Conservation (phyloP, 1,284 basidiomycete species). For the Fomitopsis betulina region DNA sequence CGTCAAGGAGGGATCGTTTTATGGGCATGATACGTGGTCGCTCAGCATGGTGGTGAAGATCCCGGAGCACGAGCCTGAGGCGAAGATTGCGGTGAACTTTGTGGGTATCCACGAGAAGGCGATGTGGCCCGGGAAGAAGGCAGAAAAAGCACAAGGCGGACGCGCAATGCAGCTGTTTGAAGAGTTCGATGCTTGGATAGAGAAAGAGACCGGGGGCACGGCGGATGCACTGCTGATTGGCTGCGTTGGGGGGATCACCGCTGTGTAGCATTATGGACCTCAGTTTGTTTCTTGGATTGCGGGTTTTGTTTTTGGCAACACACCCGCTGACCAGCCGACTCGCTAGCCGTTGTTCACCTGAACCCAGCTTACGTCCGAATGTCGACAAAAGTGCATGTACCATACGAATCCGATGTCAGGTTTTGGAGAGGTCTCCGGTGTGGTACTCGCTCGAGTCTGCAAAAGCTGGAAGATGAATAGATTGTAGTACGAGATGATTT, state of each 20-base stretch:
- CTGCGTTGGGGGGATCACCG: conserved; percentile 57
- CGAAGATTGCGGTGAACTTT: conserved; percentile 51
- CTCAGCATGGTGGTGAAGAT: conserved; percentile 69
- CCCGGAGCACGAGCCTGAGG: conserved; percentile 18
- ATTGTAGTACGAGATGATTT: too few species aligned
- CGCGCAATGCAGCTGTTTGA: conserved; percentile 65
- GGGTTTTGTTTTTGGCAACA: background rate
- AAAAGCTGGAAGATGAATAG: too few species aligned
- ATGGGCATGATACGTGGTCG: conserved; percentile 68
- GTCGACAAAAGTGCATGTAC: too few species aligned
- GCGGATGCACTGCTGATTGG: conserved; percentile 67
- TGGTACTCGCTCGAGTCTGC: too few species aligned
- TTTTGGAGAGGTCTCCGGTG: too few species aligned
- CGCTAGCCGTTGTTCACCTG: background rate
- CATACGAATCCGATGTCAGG: too few species aligned
- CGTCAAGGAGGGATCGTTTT: conserved; percentile 87
- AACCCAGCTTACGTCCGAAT: too few species aligned
- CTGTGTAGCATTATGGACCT: conserved; percentile 22
- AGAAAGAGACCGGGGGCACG: conserved; percentile 48
- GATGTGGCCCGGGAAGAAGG: conserved; percentile 76
- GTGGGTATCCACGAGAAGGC: conserved; percentile 70
- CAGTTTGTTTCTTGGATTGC: background rate
- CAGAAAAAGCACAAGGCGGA: conserved; percentile 45
- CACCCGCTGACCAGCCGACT: background rate
- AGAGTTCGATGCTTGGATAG: conserved; percentile 63